Percentiles rank a stretch among this genome's conserved stretches.
Evolutionary conservation across 2,329 filamentous ascomycete genomes (phyloP).

Genomic region (Fusarium floridanum): DNA sequence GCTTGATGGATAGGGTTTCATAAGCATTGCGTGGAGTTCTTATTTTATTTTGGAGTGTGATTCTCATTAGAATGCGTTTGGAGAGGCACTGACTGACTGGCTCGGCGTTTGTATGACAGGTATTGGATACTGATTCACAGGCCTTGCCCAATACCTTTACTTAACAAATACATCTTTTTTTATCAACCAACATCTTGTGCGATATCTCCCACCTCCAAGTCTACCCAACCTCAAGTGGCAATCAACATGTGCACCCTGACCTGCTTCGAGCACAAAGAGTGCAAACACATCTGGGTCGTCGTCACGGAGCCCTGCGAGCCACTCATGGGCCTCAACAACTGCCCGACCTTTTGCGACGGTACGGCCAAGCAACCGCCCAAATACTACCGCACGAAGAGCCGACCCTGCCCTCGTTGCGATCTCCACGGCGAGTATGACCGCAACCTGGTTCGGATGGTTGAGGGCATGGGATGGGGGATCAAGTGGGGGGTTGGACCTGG

Average conservation of each 20-base stretch:
- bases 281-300: conserved; percentile 66
- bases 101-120: conserved; percentile 8
- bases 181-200: neutral
- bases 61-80: conserved; percentile 1
- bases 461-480: conserved; percentile 57
- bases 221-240: neutral
- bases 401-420: conserved; percentile 59
- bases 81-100: conserved; percentile 1
- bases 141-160: conserved; percentile 6
- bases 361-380: conserved; percentile 53
- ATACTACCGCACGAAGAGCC: conserved; percentile 52
- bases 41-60: no score
- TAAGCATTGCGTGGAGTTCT: conserved; percentile 21
- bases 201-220: neutral
- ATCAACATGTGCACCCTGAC: conserved; percentile 62
- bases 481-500: conserved; percentile 63
- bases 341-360: conserved; percentile 57
- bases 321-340: conserved; percentile 64
- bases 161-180: neutral
- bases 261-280: conserved; percentile 62
- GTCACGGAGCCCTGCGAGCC: conserved; percentile 62
- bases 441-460: conserved; percentile 62
- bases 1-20: conserved; percentile 15
- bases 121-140: conserved; percentile 17
- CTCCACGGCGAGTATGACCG: conserved; percentile 59